phyloP scores from a whole-genome alignment of 768 basidiomycete genomes.

The Phlegmacium glaucopus region DNA sequence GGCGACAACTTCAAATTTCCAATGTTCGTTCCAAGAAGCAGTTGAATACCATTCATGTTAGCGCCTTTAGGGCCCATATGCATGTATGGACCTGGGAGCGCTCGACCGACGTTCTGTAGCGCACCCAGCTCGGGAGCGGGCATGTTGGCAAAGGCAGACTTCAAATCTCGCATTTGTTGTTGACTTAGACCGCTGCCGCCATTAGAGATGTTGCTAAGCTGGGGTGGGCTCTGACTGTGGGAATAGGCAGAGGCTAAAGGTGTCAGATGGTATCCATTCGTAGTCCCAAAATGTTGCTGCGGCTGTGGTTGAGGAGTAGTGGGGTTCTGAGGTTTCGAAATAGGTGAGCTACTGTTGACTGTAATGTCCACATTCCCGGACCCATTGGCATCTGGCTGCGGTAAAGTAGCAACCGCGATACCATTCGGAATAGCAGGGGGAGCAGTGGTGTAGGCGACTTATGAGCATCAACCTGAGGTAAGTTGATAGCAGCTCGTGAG shows the following conservation, averaged over 20 bases:
- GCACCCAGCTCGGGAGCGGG: constrained; percentile 36
- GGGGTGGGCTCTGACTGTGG: constrained; percentile 32
- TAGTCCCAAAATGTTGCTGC: constrained; percentile 25
- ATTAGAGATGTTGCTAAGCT: background rate
- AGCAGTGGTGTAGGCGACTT: constrained; percentile 24
- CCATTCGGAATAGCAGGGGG: constrained; percentile 31
- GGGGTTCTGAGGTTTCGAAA: constrained; percentile 47
- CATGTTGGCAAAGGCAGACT: constrained; percentile 48
- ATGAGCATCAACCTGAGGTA: constrained; percentile 45
- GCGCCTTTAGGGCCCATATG: constrained; percentile 37
- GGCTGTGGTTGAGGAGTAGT: constrained; percentile 20
- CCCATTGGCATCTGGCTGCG: constrained; percentile 15
- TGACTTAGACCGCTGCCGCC: constrained; percentile 34
- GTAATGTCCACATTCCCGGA: constrained; percentile 15
- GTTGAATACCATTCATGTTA: constrained; percentile 32
- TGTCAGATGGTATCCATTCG: constrained; percentile 50
- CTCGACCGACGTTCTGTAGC: constrained; percentile 29
- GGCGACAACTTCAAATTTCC: constrained; percentile 30
- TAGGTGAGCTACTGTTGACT: constrained; percentile 19
- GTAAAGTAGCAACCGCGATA: constrained; percentile 20
- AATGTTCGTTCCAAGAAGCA: constrained; percentile 29
- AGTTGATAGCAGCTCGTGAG: constrained; percentile 39
- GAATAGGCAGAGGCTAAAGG: constrained; percentile 24
- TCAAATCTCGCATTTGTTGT: constrained; percentile 61
- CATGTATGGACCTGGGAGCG: constrained; percentile 35